Evolutionary conservation across 2,329 filamentous ascomycete species (phyloP), one percentile per base, ranked within the genome.

Genomic region (Hypomyces perniciosus): DNA sequence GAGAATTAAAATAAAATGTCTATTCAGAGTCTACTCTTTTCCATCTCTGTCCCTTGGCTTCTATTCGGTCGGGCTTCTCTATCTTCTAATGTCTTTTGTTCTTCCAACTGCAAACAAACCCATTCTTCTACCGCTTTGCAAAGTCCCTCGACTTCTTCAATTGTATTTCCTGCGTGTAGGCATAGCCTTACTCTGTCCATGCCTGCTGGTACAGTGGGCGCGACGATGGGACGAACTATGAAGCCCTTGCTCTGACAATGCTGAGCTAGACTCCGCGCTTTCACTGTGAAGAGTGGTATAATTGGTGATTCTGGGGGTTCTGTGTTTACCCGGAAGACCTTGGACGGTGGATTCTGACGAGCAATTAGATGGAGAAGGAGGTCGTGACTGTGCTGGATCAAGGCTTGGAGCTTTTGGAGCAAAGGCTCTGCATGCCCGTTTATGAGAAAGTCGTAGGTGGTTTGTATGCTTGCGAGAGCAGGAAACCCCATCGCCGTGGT

Each of bases 401-500:
- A 53, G 1, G 26, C 28, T 7, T 74, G 69, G 0, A 70, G 54
- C 7, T 74, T 59, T 0, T 39, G 27, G 0, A 62, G 43, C 9
- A 67, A 57, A 2, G 44, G 31, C 10, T 77, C 72, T 0, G 77
- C 80, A 31, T 69, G 62, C 0, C 79, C 80, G 2, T 67, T 63
- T 7, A 61, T 62, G n/a, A 88, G 68, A 31, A 83, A 74, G 6
- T 75, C 71, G 59, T 85, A 86, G 0, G 76, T 73, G 0, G 78
- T 72, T 39, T 74, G 69, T 47, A 87, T 83, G 10, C 77, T 76
- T 0, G 78, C 78, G 1, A 87, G 72, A 2, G 77, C 74, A 0
- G 84, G 79, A 38, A 81, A 80, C 0, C 81, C 76, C 68, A 87
- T 76, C 30, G 84, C 83, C 0, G 85, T 89, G 0, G 85, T 88